These are phyloP conservation scores for Diaporthe ilicicola DNA, from an alignment of 2,329 filamentous ascomycete genomes.

Conservation along the genomic window DNA sequence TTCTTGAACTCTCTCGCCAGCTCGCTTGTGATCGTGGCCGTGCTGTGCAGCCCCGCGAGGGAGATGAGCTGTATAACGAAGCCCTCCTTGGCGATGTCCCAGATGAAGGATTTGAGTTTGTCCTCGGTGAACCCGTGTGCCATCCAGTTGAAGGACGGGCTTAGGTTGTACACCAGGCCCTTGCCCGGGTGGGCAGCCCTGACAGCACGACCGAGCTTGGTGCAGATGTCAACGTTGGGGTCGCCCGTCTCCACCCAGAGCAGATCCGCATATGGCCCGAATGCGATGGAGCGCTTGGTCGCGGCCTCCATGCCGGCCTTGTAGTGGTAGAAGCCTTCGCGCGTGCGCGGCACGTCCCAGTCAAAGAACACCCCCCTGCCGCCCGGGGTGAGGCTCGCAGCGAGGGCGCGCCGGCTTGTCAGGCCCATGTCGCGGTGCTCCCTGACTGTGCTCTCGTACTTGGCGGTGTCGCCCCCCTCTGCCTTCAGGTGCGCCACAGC, in stretches of 20 bases:
- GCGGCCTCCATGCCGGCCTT: slow-evolving; percentile 83
- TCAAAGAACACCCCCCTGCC: slow-evolving; percentile 73
- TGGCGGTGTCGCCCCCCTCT: slow-evolving; percentile 72
- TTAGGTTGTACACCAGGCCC: slow-evolving; percentile 95
- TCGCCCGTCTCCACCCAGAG: slow-evolving; percentile 97
- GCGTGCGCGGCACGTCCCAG: slow-evolving; percentile 91
- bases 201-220: slow-evolving; percentile 79
- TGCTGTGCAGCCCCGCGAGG: slow-evolving; percentile 72
- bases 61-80: slow-evolving; percentile 76
- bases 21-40: slow-evolving; percentile 73
- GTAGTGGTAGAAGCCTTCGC: slow-evolving; percentile 95
- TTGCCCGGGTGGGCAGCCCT: slow-evolving; percentile 76
- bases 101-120: slow-evolving; percentile 89
- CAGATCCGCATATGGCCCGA: slow-evolving; percentile 91
- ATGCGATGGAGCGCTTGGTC: slow-evolving; percentile 91
- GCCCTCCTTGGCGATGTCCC: slow-evolving; percentile 92
- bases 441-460: slow-evolving; percentile 70
- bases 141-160: slow-evolving; percentile 99
- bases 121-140: slow-evolving; percentile 87
- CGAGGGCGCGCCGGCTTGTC: slow-evolving; percentile 77
- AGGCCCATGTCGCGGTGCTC: slow-evolving; percentile 79
- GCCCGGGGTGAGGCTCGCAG: slow-evolving; percentile 70
- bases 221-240: slow-evolving; percentile 81
- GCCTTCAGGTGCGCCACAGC: slow-evolving; percentile 77
- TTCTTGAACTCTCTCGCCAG: slow-evolving; percentile 84